phyloP scores from a whole-genome alignment of 495 filamentous ascomycete species.

The Cenococcum geophilum region DNA sequence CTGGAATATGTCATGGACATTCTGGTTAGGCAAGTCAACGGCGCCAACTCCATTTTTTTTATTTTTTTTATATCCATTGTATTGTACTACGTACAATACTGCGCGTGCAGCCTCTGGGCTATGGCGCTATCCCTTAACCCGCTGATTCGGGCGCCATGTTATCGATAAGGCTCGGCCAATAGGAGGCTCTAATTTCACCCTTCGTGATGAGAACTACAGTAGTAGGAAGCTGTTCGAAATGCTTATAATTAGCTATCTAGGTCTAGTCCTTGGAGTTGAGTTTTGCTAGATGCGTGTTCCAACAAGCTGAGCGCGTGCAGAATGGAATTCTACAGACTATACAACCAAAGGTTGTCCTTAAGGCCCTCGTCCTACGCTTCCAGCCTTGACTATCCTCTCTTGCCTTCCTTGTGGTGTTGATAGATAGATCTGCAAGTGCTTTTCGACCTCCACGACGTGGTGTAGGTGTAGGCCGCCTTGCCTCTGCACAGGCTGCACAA shows the following conservation, averaged over 20 bases:
- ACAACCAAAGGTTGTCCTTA: not conserved
- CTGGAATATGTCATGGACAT: too few relatives aligned
- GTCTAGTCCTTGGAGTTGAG: conserved; percentile 6
- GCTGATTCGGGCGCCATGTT: not conserved
- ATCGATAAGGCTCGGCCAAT: conserved; percentile 4
- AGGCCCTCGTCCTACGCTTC: not conserved
- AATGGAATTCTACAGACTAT: not conserved
- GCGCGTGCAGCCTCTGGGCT: too few relatives aligned
- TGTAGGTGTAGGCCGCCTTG: not conserved
- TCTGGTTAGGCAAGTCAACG: too few relatives aligned
- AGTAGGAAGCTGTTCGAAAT: not conserved
- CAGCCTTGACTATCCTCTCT: not conserved
- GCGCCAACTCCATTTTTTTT: too few relatives aligned
- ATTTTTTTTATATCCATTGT: too few relatives aligned
- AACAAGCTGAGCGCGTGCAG: not conserved
- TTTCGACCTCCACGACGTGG: not conserved
- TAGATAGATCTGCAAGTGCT: not conserved
- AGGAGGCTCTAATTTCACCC: not conserved
- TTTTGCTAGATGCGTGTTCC: not conserved
- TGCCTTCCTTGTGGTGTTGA: conserved; percentile 1
- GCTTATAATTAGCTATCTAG: not conserved
- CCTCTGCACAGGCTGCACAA: not conserved
- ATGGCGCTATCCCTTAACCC: conserved; percentile 8
- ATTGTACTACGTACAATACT: too few relatives aligned
- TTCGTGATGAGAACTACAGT: not conserved